Evolutionary conservation across 345 rosid genomes (phyloP).

Genomic region (Draba incana): DNA sequence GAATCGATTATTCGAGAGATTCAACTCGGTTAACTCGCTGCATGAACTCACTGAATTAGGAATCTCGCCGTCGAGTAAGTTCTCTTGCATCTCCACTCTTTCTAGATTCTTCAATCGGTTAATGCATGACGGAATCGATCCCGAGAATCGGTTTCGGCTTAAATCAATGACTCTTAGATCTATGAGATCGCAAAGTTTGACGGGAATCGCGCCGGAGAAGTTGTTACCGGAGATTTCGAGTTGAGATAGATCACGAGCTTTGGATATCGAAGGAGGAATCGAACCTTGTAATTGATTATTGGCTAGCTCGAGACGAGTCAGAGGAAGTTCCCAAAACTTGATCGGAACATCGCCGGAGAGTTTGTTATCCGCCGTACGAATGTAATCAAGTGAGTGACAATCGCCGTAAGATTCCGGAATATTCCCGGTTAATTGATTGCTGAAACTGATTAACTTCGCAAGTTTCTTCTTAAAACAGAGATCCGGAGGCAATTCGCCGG

Average conservation of each 20-base stretch:
- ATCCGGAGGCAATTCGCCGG: constrained; percentile 60
- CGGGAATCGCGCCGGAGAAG: constrained; percentile 61
- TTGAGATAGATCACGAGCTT: constrained; percentile 28
- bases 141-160: constrained; percentile 54
- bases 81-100: constrained; percentile 56
- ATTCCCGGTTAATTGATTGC: constrained; percentile 56
- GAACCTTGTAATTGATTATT: constrained; percentile 60
- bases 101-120: constrained; percentile 53
- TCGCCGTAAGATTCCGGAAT: constrained; percentile 57
- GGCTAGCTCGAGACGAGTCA: constrained; percentile 48
- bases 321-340: constrained; percentile 59
- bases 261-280: constrained; percentile 51
- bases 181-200: constrained; percentile 45
- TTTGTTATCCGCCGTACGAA: constrained; percentile 54
- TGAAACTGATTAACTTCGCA: constrained; percentile 44
- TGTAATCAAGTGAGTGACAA: constrained; percentile 52
- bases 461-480: constrained; percentile 58
- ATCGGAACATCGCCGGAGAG: constrained; percentile 55
- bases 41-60: constrained; percentile 56
- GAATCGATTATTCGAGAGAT: constrained; percentile 56
- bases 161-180: constrained; percentile 44
- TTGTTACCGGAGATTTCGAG: constrained; percentile 54
- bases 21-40: constrained; percentile 51
- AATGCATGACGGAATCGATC: constrained; percentile 54
- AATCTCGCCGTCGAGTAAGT: constrained; percentile 55